Percentiles rank a stretch among this genome's conserved stretches.
phyloP scores from a whole-genome alignment of 495 filamentous ascomycete species.

The Annulohypoxylon maeteangense region DNA sequence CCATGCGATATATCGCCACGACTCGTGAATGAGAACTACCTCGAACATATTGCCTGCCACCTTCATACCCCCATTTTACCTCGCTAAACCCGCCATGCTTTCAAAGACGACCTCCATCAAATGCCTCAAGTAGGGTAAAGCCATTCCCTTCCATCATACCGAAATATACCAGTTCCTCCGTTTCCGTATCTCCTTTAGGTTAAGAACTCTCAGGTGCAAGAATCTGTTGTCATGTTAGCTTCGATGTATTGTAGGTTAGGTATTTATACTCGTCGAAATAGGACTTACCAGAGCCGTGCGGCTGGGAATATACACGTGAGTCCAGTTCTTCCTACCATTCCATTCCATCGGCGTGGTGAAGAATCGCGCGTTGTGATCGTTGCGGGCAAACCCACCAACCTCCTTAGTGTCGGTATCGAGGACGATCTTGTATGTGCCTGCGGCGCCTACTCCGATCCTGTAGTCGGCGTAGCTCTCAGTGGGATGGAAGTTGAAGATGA shows the following conservation, averaged over 20 bases:
- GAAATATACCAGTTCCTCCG: neutral
- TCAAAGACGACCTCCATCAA: neutral
- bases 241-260: neutral
- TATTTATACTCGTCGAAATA: neutral
- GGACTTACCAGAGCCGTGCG: slow-evolving; percentile 84
- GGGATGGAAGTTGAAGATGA: slow-evolving; percentile 96
- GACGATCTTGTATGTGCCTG: slow-evolving; percentile 89
- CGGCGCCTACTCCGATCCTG: slow-evolving; percentile 82
- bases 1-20: slow-evolving; percentile 9
- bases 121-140: neutral
- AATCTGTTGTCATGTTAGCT: slow-evolving; percentile 35
- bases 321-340: slow-evolving; percentile 89
- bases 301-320: slow-evolving; percentile 90
- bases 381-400: slow-evolving; percentile 82
- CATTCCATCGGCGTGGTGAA: slow-evolving; percentile 90
- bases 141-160: neutral
- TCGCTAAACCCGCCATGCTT: slow-evolving; percentile 15
- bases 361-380: slow-evolving; percentile 81
- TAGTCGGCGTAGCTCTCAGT: slow-evolving; percentile 91
- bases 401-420: slow-evolving; percentile 81
- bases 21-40: slow-evolving; percentile 1
- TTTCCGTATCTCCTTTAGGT: neutral
- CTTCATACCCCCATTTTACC: neutral
- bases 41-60: slow-evolving; percentile 16
- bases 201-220: slow-evolving; percentile 39